Conservation (phyloP, 441 rosid species). For the Pelargonium australe region DNA sequence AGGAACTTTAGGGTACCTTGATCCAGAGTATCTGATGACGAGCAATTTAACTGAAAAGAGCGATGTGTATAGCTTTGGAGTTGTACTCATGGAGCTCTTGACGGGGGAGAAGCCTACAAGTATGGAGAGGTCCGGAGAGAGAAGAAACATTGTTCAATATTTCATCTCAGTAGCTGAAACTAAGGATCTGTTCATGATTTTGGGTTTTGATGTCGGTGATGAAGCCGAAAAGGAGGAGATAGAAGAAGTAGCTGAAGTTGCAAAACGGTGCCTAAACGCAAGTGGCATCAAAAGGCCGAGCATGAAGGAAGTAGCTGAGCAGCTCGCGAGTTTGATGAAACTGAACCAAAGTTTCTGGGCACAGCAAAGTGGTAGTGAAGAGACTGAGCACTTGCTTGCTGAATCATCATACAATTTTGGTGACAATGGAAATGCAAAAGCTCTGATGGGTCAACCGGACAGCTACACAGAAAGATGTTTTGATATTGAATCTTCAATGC, state of each 20-base stretch:
- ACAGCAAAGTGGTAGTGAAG: not conserved
- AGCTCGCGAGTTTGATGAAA: not conserved
- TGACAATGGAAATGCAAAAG: too few species aligned
- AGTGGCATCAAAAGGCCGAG: not conserved
- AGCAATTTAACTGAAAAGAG: slow-evolving; percentile 19
- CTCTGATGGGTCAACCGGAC: too few species aligned
- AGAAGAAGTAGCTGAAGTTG: too few species aligned
- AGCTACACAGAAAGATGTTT: too few species aligned
- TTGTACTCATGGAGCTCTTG: slow-evolving; percentile 29
- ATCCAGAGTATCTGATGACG: slow-evolving; percentile 24
- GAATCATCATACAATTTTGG: not conserved
- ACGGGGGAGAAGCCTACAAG: slow-evolving; percentile 24
- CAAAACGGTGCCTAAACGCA: too few species aligned
- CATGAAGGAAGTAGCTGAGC: not conserved
- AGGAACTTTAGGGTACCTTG: slow-evolving; percentile 32
- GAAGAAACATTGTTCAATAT: slow-evolving; percentile 12
- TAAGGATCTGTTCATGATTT: not conserved
- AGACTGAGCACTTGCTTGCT: not conserved
- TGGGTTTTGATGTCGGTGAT: slow-evolving; percentile 17
- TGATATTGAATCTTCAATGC: too few species aligned
- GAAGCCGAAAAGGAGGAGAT: too few species aligned
- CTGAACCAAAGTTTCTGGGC: not conserved
- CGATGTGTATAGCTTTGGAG: slow-evolving; percentile 30
- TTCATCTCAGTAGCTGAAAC: slow-evolving; percentile 19
- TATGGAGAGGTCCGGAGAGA: too few species aligned